Percentiles rank a stretch among this genome's conserved stretches.
Evolutionary conservation across 2,329 filamentous ascomycete genomes (phyloP).

Genomic region (Nectriaceae sp.): DNA sequence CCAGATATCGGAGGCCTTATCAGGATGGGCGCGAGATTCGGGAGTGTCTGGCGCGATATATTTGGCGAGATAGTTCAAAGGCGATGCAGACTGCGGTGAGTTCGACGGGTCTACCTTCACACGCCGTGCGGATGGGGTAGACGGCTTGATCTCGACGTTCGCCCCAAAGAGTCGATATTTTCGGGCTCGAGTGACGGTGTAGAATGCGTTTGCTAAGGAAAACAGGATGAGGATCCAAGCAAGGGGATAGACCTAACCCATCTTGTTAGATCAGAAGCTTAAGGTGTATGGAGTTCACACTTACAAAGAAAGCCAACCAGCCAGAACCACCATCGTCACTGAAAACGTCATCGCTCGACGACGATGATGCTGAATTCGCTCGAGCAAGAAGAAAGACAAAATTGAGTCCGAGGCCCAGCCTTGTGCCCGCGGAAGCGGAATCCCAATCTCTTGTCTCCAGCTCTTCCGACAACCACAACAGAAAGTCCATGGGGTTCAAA

Average conservation of each 20-base stretch:
- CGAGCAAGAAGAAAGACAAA: conserved; percentile 78
- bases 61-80: conserved; percentile 71
- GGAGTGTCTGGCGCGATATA: conserved; percentile 70
- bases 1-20: conserved; percentile 86
- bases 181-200: conserved; percentile 78
- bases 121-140: conserved; percentile 83
- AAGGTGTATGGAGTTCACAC: conserved; percentile 27
- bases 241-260: conserved; percentile 63
- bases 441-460: conserved; percentile 92
- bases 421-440: conserved; percentile 73
- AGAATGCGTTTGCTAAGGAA: conserved; percentile 76
- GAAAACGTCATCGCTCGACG: conserved; percentile 79
- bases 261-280: conserved; percentile 10
- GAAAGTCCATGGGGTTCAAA: conserved; percentile 85
- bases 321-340: conserved; percentile 65
- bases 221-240: conserved; percentile 69
- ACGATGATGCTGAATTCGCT: conserved; percentile 66
- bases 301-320: conserved; percentile 62
- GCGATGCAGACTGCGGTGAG: conserved; percentile 72
- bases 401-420: conserved; percentile 77
- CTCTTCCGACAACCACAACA: conserved; percentile 90
- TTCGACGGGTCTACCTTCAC: conserved; percentile 79
- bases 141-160: conserved; percentile 72
- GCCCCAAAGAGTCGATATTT: conserved; percentile 91
- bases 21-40: conserved; percentile 82